A percentile compares a stretch with the other conserved stretches of the same genome.
phyloP scores from a whole-genome alignment of 1,284 basidiomycete species.

The Cystobasidium sp. region DNA sequence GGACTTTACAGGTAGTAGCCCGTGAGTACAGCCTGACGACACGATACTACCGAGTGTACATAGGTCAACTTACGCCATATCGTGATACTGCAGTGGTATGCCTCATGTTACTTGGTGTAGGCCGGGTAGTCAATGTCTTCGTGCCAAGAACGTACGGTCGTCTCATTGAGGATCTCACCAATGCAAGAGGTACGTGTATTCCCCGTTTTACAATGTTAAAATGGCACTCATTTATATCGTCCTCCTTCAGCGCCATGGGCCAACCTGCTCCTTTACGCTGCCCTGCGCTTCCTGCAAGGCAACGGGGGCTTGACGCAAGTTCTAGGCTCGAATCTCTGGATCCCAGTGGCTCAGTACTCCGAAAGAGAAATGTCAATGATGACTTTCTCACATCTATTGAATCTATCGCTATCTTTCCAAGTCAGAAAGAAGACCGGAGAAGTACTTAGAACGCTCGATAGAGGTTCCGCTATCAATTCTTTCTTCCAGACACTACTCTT shows the following conservation, averaged over 20 bases:
- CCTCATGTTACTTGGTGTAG: conserved; percentile 69
- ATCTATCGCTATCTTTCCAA: conserved; percentile 84
- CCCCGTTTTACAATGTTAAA: neutral
- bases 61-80: too few relatives aligned
- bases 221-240: neutral
- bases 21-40: conserved; percentile 41
- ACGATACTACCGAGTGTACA: too few relatives aligned
- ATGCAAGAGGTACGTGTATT: conserved; percentile 44
- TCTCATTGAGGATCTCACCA: conserved; percentile 62
- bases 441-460: conserved; percentile 68
- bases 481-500: conserved; percentile 64
- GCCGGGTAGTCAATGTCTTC: conserved; percentile 74
- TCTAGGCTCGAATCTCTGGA: conserved; percentile 54
- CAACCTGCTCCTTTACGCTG: conserved; percentile 55
- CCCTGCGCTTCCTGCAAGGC: conserved; percentile 58
- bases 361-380: conserved; percentile 70
- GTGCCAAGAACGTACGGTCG: conserved; percentile 74
- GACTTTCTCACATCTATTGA: conserved; percentile 76
- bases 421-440: conserved; percentile 71
- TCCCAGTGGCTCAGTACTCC: conserved; percentile 84
- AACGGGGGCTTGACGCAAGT: conserved; percentile 56
- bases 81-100: conserved; percentile 59
- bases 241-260: conserved; percentile 53
- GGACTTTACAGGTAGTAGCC: conserved; percentile 70
- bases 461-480: conserved; percentile 60